Conservation (phyloP, 441 rosid genomes). For the Kokia cookei region DNA sequence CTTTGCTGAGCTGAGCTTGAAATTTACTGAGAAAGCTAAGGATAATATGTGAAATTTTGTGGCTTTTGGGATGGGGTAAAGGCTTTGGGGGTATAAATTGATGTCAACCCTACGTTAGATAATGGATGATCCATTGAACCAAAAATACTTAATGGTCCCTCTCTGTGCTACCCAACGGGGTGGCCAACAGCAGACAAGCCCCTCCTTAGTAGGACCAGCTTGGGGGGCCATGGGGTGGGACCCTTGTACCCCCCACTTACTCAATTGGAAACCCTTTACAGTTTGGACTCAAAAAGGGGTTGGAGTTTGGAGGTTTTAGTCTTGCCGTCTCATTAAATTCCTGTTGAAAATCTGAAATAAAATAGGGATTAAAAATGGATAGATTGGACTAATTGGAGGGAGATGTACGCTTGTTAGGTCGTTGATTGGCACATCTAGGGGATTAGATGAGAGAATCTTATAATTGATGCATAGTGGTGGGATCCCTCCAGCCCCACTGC, state of each 20-base stretch:
- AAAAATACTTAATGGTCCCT: slow-evolving; percentile 34
- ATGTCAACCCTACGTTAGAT: slow-evolving; percentile 32
- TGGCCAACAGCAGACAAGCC: slow-evolving; percentile 53
- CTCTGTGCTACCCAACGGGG: slow-evolving; percentile 47
- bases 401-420: background rate
- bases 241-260: slow-evolving; percentile 12
- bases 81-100: slow-evolving; percentile 25
- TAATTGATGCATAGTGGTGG: slow-evolving; percentile 11
- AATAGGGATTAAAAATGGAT: too few species aligned
- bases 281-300: background rate
- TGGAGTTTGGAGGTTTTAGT: background rate
- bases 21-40: slow-evolving; percentile 7
- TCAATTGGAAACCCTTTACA: background rate
- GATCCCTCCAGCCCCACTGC: background rate
- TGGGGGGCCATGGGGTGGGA: slow-evolving; percentile 22
- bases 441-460: slow-evolving; percentile 6
- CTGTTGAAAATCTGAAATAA: background rate
- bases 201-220: slow-evolving; percentile 13
- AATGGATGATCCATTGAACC: slow-evolving; percentile 23
- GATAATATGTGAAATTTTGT: slow-evolving; percentile 11
- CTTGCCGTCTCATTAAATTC: background rate
- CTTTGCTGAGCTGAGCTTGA: slow-evolving; percentile 3
- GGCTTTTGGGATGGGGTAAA: slow-evolving; percentile 7
- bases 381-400: background rate
- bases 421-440: background rate